A percentile compares a stretch with the other conserved stretches of the same genome.
Conservation (phyloP, 176 grass and related monocot genomes). For the Typha latifolia region DNA sequence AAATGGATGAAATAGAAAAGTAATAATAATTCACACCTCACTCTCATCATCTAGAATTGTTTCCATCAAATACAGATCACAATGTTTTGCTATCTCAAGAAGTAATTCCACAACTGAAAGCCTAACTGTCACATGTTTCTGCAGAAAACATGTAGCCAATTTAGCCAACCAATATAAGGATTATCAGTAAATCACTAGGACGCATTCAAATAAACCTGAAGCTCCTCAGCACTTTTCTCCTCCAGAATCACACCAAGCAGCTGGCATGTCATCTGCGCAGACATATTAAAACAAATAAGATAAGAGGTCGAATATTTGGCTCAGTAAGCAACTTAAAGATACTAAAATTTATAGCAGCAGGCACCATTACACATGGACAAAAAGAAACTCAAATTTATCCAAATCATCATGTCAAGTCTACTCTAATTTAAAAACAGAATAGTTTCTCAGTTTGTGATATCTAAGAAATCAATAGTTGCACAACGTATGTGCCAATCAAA, state of each 20-base stretch:
- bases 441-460: too few species aligned
- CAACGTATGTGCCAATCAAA: too few species aligned
- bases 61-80: conserved; percentile 93
- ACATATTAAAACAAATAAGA: conserved; percentile 7
- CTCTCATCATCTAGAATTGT: conserved; percentile 82
- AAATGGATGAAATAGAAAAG: not conserved
- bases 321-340: not conserved
- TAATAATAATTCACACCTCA: conserved; percentile 36
- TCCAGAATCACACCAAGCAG: conserved; percentile 77
- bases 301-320: not conserved
- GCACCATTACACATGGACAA: not conserved
- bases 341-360: conserved; percentile 1
- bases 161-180: conserved; percentile 13
- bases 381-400: not conserved
- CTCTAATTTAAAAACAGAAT: too few species aligned
- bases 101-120: conserved; percentile 54
- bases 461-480: too few species aligned
- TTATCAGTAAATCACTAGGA: not conserved
- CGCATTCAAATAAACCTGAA: conserved; percentile 51
- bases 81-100: conserved; percentile 49
- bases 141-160: conserved; percentile 13
- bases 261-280: conserved; percentile 71
- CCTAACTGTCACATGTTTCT: conserved; percentile 71
- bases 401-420: not conserved
- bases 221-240: conserved; percentile 67